These are phyloP conservation scores for Laguncularia racemosa DNA, from an alignment of 345 rosid genomes.

Conservation along the genomic window DNA sequence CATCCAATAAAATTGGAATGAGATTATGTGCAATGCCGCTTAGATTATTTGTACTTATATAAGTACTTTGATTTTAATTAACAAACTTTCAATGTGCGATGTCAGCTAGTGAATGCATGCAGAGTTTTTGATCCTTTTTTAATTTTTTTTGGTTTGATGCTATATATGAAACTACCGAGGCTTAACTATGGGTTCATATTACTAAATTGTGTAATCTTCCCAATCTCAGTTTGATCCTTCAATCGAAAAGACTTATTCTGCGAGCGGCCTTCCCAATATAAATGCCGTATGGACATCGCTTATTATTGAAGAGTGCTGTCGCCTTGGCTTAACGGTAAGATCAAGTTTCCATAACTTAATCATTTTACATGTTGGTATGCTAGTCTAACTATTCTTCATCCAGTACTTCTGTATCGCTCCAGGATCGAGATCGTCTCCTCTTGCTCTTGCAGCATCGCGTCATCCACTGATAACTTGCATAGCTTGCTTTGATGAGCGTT, in stretches of 20 bases:
- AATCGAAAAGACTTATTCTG: conserved; percentile 27
- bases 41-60: no score
- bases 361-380: conserved; percentile 11
- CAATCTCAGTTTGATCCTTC: conserved; percentile 52
- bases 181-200: no score
- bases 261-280: conserved; percentile 47
- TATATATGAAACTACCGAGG: no score
- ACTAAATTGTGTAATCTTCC: conserved; percentile 16
- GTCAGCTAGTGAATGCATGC: no score
- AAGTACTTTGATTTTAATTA: no score
- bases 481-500: conserved; percentile 88
- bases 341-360: conserved; percentile 5
- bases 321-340: conserved; percentile 87
- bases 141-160: no score
- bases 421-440: conserved; percentile 94
- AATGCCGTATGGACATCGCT: conserved; percentile 88
- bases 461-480: conserved; percentile 72
- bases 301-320: conserved; percentile 83
- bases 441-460: conserved; percentile 83
- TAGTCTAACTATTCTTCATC: conserved; percentile 30
- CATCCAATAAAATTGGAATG: no score
- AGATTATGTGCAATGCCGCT: no score
- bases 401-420: conserved; percentile 97
- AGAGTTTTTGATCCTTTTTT: no score
- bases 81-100: no score